phyloP scores from a whole-genome alignment of 2,329 filamentous ascomycete species.

The Beauveria medogensis region DNA sequence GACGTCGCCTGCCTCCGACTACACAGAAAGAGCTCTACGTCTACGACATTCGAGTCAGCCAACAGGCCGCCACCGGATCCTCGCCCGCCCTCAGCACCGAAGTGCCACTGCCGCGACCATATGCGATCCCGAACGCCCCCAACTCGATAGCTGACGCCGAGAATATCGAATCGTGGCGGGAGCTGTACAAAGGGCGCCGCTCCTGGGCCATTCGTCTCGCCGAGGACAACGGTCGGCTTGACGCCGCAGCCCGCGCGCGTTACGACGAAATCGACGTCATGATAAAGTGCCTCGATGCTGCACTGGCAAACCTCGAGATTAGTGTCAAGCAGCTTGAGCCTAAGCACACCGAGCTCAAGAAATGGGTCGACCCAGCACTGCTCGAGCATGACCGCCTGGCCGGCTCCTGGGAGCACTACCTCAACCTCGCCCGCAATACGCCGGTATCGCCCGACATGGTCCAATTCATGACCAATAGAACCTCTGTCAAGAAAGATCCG shows the following conservation, averaged over 20 bases:
- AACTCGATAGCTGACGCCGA: slow-evolving; percentile 74
- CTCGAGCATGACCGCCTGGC: slow-evolving; percentile 59
- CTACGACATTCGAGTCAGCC: slow-evolving; percentile 74
- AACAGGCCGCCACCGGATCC: slow-evolving; percentile 41
- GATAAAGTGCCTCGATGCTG: slow-evolving; percentile 71
- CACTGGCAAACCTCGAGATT: slow-evolving; percentile 73
- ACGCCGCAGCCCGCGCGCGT: slow-evolving; percentile 52
- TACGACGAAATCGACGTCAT: slow-evolving; percentile 70
- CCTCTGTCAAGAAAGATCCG: slow-evolving; percentile 38
- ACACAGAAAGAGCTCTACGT: slow-evolving; percentile 82
- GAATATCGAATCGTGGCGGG: slow-evolving; percentile 79
- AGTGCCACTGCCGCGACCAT: slow-evolving; percentile 44
- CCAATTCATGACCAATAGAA: slow-evolving; percentile 49
- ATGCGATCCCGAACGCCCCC: slow-evolving; percentile 59
- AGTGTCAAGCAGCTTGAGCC: slow-evolving; percentile 65
- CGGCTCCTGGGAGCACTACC: slow-evolving; percentile 59
- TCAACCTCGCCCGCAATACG: slow-evolving; percentile 56
- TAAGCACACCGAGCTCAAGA: slow-evolving; percentile 61
- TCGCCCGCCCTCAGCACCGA: slow-evolving; percentile 39
- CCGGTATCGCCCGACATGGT: slow-evolving; percentile 60
- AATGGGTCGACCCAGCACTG: slow-evolving; percentile 61
- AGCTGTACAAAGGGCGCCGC: slow-evolving; percentile 71
- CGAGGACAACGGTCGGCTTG: slow-evolving; percentile 60
- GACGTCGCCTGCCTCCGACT: slow-evolving; percentile 2
- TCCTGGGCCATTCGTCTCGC: slow-evolving; percentile 69